Conservation (phyloP, 2,329 filamentous ascomycete genomes). For the Penicillium sp. region DNA sequence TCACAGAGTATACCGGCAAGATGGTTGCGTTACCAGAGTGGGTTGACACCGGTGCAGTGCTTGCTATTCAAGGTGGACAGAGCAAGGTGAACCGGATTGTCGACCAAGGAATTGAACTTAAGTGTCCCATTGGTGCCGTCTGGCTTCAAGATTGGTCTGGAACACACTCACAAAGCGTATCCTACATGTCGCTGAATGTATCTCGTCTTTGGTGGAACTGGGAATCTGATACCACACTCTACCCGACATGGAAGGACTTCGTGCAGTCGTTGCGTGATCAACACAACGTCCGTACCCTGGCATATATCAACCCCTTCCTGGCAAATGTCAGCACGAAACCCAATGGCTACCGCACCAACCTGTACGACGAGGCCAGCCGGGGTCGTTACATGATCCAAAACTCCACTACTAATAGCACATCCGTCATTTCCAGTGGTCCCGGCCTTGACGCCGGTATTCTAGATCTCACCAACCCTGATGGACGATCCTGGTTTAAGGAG, state of each 20-base stretch:
- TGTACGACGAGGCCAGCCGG: slow-evolving; percentile 34
- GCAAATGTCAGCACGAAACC: slow-evolving; percentile 36
- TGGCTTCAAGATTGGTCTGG: slow-evolving; percentile 41
- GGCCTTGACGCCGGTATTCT: slow-evolving; percentile 39
- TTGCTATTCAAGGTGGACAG: slow-evolving; percentile 40
- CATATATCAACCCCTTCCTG: slow-evolving; percentile 38
- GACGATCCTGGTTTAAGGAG: slow-evolving; percentile 34
- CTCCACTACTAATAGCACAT: slow-evolving; percentile 32
- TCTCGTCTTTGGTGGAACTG: slow-evolving; percentile 43
- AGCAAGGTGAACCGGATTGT: slow-evolving; percentile 36
- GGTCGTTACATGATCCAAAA: slow-evolving; percentile 35
- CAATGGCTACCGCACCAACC: slow-evolving; percentile 31
- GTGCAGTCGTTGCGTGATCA: slow-evolving; percentile 33
- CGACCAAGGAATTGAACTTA: slow-evolving; percentile 27
- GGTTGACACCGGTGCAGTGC: slow-evolving; percentile 33
- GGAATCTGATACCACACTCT: slow-evolving; percentile 36
- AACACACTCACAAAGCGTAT: slow-evolving; percentile 34
- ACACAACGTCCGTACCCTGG: slow-evolving; percentile 31
- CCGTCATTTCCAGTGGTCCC: slow-evolving; percentile 37
- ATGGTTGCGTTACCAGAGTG: slow-evolving; percentile 34
- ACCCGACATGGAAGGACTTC: slow-evolving; percentile 37
- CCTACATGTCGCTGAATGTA: slow-evolving; percentile 33
- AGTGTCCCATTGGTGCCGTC: slow-evolving; percentile 35
- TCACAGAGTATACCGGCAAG: slow-evolving; percentile 35
- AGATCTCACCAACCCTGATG: slow-evolving; percentile 36